These are phyloP conservation scores for Cylindrotheca fusiformis DNA, from an alignment of 108 stramenopile species.

Conservation along the genomic window DNA sequence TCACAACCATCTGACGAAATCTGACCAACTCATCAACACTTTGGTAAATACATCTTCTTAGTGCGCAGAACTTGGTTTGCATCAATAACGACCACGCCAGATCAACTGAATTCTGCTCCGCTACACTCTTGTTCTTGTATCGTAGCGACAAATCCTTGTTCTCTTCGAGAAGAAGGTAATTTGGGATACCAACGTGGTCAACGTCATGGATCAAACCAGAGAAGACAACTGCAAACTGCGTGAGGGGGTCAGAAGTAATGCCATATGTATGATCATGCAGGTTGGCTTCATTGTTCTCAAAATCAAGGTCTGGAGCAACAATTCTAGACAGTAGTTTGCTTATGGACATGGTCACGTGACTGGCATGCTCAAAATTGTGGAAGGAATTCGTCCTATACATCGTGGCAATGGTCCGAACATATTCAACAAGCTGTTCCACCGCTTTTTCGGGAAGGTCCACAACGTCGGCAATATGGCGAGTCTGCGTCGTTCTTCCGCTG, in stretches of 20 bases:
- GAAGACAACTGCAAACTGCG: constrained; percentile 2
- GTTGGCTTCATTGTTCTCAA: not conserved
- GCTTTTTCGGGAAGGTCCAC: not conserved
- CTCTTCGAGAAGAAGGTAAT: constrained; percentile 36
- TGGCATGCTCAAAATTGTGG: constrained; percentile 52
- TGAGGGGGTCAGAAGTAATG: constrained; percentile 9
- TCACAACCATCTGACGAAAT: constrained; percentile 16
- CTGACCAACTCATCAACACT: not conserved
- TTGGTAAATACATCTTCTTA: constrained; percentile 6
- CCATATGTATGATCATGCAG: constrained; percentile 10
- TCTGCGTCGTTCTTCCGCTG: not conserved
- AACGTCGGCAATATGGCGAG: not conserved
- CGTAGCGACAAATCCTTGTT: constrained; percentile 31
- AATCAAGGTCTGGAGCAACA: constrained; percentile 10
- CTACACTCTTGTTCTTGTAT: constrained; percentile 31
- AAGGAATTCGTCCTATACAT: constrained; percentile 42
- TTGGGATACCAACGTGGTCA: constrained; percentile 33
- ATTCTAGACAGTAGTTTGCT: constrained; percentile 32
- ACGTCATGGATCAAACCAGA: constrained; percentile 37
- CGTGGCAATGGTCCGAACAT: constrained; percentile 12
- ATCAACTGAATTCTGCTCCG: constrained; percentile 8
- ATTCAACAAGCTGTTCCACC: constrained; percentile 14
- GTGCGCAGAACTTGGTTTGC: not conserved
- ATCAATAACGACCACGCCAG: constrained; percentile 14
- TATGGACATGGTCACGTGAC: constrained; percentile 41